Evolutionary conservation across 1,139 yeast species (phyloP).

Genomic region (Suhomyces chickasaworum): DNA sequence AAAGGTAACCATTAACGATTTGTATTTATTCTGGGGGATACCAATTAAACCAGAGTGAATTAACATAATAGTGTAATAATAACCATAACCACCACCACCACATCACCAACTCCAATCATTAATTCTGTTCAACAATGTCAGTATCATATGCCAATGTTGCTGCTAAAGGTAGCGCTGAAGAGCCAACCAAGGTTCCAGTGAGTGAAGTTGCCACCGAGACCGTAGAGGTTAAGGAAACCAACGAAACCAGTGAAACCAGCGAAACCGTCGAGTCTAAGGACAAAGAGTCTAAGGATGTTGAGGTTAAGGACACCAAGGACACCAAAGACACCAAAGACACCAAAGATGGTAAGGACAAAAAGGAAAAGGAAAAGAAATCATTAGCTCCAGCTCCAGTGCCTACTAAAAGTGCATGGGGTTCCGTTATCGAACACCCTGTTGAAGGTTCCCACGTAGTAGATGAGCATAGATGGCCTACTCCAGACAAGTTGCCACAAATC

Average conservation of each 20-base stretch:
- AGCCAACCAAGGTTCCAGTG: constrained; percentile 10
- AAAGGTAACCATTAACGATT: background rate
- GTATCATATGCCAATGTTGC: constrained; percentile 47
- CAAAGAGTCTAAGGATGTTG: constrained; percentile 6
- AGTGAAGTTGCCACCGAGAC: constrained; percentile 16
- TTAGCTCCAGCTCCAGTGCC: constrained; percentile 83
- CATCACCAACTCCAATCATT: too few species aligned
- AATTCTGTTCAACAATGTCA: constrained; percentile 17
- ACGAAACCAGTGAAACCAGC: constrained; percentile 5
- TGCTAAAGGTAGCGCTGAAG: constrained; percentile 29
- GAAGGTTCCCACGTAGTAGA: constrained; percentile 33
- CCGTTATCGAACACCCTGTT: constrained; percentile 29
- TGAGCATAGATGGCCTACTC: constrained; percentile 62
- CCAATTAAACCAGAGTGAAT: background rate
- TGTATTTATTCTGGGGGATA: background rate
- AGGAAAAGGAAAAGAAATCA: constrained; percentile 39
- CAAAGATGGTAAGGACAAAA: too few species aligned
- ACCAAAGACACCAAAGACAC: constrained; percentile 13
- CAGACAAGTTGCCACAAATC: constrained; percentile 37
- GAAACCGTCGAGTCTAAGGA: constrained; percentile 6
- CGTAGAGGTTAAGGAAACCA: constrained; percentile 2
- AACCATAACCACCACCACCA: too few species aligned
- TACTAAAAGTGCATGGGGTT: constrained; percentile 69
- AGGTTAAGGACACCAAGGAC: constrained; percentile 8
- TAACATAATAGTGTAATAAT: background rate